These are phyloP conservation scores for Huiozyma naganishii DNA, from an alignment of 805 yeast species.

Conservation along the genomic window DNA sequence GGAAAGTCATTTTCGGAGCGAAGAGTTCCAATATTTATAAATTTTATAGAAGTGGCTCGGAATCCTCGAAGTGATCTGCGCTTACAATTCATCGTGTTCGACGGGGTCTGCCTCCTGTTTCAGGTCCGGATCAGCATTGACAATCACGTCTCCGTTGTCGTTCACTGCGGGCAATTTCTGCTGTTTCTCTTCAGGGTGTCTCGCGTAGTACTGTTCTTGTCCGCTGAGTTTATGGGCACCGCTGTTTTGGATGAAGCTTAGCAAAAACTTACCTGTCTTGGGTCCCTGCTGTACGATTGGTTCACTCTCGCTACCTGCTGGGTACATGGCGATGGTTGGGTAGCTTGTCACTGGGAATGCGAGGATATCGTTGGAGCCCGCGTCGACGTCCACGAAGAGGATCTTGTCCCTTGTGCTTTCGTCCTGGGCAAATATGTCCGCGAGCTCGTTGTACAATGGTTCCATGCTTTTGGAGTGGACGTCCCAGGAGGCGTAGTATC, in stretches of 20 bases:
- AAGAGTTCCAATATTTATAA: background rate
- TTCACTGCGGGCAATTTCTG: conserved; percentile 7
- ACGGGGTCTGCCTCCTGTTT: background rate
- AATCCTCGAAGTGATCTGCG: background rate
- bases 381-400: conserved; percentile 77
- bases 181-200: conserved; percentile 6
- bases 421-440: conserved; percentile 49
- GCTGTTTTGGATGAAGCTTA: conserved; percentile 57
- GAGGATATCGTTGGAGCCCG: conserved; percentile 73
- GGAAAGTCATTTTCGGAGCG: no score
- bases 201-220: conserved; percentile 4
- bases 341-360: conserved; percentile 74
- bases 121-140: background rate
- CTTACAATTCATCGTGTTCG: conserved; percentile 7
- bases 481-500: conserved; percentile 97
- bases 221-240: conserved; percentile 60
- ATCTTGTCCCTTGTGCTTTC: conserved; percentile 42
- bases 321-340: conserved; percentile 86
- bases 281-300: conserved; percentile 58
- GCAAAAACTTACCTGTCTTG: conserved; percentile 64
- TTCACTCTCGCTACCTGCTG: conserved; percentile 65
- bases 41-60: background rate
- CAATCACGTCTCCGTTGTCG: background rate
- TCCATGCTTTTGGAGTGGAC: conserved; percentile 91
- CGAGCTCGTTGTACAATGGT: conserved; percentile 82